Evolutionary conservation across 768 basidiomycete species (phyloP), one percentile per base, ranked within the genome.

Genomic region (Rhodocollybia butyracea): DNA sequence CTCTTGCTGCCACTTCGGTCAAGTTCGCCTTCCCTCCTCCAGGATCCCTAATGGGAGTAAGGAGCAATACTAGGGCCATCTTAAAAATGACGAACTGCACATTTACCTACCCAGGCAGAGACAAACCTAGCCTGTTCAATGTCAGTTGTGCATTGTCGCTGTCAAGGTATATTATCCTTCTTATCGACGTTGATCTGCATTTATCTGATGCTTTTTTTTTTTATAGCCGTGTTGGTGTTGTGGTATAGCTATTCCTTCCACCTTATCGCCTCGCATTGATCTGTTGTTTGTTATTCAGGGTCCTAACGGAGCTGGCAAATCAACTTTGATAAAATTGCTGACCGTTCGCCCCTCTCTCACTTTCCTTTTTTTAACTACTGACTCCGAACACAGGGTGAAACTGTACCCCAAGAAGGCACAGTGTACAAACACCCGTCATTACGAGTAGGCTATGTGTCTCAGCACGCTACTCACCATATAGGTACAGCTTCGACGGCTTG

Each of bases 391-490:
- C 63, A 91, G 89, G 95, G 95, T 61, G 95, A 98, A 71, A 90
- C 91, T 17, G 76, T 82, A 46, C 94, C 96, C 41, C 94, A 98
- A 70, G 84, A 90, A 68, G 95, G 95, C 30, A 81, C 83, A 7
- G 94, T 95, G 42, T 91, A 94, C 74, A 97, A 97, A 66, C 95
- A 98, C 67, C 95, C 94, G 30, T 80, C 92, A 32, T 74, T 98
- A 36, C 90, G 95, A 58, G 91, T 98, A 52, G 95, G 94, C 50
- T 98, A 98, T 70, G 94, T 98, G 59, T 95, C 96, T 3, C 95
- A 98, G 66, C 95, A 98, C 70, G 95, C 95, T 34, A 98, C 96
- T 54, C 96, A 97, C 75, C 95, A 98, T 68, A 89, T 96, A 59
- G 89, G 89, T 84, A 64, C 51, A 70, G 68, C n/a, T 36, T 21